These are phyloP conservation scores for Aspergillus leporis DNA, from an alignment of 495 filamentous ascomycete species.

Conservation along the genomic window DNA sequence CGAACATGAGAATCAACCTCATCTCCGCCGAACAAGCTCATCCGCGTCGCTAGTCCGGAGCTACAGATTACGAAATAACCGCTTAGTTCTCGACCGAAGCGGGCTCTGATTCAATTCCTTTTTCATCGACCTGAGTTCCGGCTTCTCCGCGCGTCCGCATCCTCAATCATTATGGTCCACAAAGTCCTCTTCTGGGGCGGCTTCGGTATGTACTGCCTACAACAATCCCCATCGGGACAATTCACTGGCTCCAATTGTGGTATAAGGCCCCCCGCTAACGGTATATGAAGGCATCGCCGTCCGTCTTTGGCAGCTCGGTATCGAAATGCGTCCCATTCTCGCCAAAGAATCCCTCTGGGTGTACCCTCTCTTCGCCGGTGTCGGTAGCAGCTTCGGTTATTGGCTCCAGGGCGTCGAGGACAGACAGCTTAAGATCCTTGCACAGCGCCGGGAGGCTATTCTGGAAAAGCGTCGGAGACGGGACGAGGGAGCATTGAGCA, in stretches of 20 bases:
- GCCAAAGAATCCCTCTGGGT: conserved; percentile 74
- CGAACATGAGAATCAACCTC: conserved; percentile 25
- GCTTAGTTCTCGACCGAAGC: neutral
- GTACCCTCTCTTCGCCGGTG: conserved; percentile 85
- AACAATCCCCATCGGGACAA: conserved; percentile 3
- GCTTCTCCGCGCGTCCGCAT: conserved; percentile 4
- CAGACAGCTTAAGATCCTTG: conserved; percentile 71
- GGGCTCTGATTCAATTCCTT: conserved; percentile 1
- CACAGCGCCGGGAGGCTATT: conserved; percentile 71
- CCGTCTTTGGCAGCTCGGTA: conserved; percentile 92
- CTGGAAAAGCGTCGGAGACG: conserved; percentile 85
- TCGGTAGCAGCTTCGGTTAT: conserved; percentile 92
- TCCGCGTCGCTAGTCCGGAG: conserved; percentile 12
- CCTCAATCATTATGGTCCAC: conserved; percentile 54
- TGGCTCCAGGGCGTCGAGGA: conserved; percentile 87
- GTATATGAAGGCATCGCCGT: conserved; percentile 71
- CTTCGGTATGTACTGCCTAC: conserved; percentile 71
- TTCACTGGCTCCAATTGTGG: neutral
- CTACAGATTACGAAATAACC: neutral
- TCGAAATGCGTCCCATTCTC: conserved; percentile 97
- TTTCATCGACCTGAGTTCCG: neutral
- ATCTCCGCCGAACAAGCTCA: conserved; percentile 24
- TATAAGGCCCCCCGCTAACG: neutral
- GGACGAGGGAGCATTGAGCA: conserved; percentile 57
- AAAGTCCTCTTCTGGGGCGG: conserved; percentile 94